phyloP scores from a whole-genome alignment of 2,329 filamentous ascomycete species.

The Microdochium bolleyi region DNA sequence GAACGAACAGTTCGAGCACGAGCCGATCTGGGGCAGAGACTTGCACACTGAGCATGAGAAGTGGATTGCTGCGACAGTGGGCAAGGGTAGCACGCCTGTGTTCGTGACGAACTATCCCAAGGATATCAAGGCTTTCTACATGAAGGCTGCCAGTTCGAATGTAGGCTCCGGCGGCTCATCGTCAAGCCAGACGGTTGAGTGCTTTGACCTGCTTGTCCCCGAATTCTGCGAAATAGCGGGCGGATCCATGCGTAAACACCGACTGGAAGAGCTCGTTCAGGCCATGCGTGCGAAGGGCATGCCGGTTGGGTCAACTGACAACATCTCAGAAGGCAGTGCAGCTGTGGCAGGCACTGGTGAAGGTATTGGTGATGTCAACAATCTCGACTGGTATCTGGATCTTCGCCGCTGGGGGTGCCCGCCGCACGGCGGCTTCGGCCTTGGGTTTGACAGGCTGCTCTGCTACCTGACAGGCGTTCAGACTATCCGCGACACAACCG shows the following conservation, averaged over 20 bases:
- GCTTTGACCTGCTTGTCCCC: conserved; percentile 84
- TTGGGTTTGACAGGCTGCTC: conserved; percentile 82
- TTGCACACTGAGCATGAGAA: conserved; percentile 91
- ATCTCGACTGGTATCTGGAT: conserved; percentile 80
- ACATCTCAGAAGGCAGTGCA: conserved; percentile 15
- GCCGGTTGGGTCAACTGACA: conserved; percentile 22
- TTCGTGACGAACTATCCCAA: conserved; percentile 94
- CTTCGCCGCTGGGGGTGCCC: conserved; percentile 85
- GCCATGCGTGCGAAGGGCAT: conserved; percentile 67
- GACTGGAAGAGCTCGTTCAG: conserved; percentile 55
- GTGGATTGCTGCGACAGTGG: conserved; percentile 61
- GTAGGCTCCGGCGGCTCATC: background rate
- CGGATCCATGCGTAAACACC: conserved; percentile 83
- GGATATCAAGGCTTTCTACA: conserved; percentile 87
- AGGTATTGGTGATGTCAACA: conserved; percentile 12
- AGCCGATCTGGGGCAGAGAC: conserved; percentile 63
- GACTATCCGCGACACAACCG: conserved; percentile 77
- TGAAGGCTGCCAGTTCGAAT: conserved; percentile 29
- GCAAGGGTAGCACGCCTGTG: conserved; percentile 53
- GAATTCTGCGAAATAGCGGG: conserved; percentile 82
- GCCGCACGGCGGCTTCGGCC: conserved; percentile 82
- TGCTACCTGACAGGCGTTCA: conserved; percentile 75
- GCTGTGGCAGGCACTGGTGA: conserved; percentile 2
- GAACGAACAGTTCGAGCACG: conserved; percentile 55
- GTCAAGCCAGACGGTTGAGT: conserved; percentile 62